Base-by-base conservation (phyloP, 352 stramenopile genomes). In the Phytophthora sp. region DNA sequence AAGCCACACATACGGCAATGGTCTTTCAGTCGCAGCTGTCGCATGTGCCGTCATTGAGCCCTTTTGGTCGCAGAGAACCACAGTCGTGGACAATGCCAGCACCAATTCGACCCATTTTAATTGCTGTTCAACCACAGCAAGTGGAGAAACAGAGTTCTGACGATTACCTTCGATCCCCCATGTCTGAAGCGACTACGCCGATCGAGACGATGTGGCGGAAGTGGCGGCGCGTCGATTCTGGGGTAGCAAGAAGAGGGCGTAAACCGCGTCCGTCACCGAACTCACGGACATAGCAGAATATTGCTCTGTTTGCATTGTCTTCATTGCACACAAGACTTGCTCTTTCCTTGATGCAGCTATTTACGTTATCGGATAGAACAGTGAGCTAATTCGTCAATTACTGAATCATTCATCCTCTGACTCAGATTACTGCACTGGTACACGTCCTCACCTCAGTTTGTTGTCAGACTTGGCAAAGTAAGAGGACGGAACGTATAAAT, bases 1-100 rank as follows among this genome's bases (percentile, higher is more conserved):
- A 91, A 46, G 82, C 79, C n/a, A 89, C 80, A 18, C 82, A 91
- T 50, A 77, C 78, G 1, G 82, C 80, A 21, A 89, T 91, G 82
- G 52, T 89, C 3, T 78, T 74, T 27, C 64, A 64, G 21, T 42
- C 57, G 11, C 51, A 69, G 24, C 49, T 69, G 8, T n/a, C 44
- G 31, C 46, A 49, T n/a, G 2, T 30, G 1, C 23, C 41, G 4
- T 33, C 42, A 24, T 23, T 1, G 15, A 56, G 55, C 9, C 39
- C 42, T 24, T 38, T 31, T 31, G 16, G 35, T 2, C 7, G 18
- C 4, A 15, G 16, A 29, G 7, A 33, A 13, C 16, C 13, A 31
- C 29, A 51, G 3, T 59, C 44, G 11, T 53, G 27, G 30, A 7
- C 20, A 35, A 49, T 66, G 21, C 36, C 67, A 38, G 46, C 33